Percentiles rank a stretch among this genome's conserved stretches.
phyloP scores from a whole-genome alignment of 495 filamentous ascomycete species.

The Lasiosphaeris hirsuta region DNA sequence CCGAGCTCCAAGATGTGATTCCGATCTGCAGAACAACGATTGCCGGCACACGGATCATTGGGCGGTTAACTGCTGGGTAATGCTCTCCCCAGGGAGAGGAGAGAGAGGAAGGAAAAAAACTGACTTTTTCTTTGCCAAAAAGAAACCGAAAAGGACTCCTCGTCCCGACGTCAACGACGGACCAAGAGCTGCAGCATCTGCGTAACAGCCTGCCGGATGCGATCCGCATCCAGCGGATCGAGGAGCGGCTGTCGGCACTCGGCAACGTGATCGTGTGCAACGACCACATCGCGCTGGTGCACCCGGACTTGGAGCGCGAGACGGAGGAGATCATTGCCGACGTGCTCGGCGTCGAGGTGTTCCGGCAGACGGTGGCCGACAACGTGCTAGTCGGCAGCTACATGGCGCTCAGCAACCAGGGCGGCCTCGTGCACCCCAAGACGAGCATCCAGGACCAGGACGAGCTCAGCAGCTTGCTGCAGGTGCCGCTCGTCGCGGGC shows the following conservation, averaged over 20 bases:
- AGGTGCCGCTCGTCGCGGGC: conserved; percentile 93
- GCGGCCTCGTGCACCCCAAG: conserved; percentile 95
- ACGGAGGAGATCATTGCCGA: conserved; percentile 96
- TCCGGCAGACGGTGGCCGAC: conserved; percentile 94
- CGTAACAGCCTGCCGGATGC: conserved; percentile 87
- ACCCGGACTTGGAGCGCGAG: conserved; percentile 96
- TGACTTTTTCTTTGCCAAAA: not conserved
- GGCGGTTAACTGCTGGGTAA: conserved; percentile 92
- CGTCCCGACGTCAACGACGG: conserved; percentile 91
- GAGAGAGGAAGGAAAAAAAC: not conserved
- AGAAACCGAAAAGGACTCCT: conserved; percentile 96
- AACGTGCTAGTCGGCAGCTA: conserved; percentile 95
- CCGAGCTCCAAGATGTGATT: conserved; percentile 94
- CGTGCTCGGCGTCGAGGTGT: conserved; percentile 95
- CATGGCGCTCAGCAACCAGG: conserved; percentile 94
- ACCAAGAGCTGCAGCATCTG: conserved; percentile 96
- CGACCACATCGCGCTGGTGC: conserved; percentile 93
- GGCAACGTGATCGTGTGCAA: conserved; percentile 97
- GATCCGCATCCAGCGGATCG: conserved; percentile 90
- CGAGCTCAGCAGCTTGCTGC: conserved; percentile 87
- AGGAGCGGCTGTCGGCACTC: conserved; percentile 91
- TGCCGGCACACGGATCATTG: conserved; percentile 91
- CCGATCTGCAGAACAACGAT: conserved; percentile 98
- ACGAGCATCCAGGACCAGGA: conserved; percentile 96
- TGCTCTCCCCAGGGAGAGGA: conserved; percentile 24